Conservation (phyloP, 352 stramenopile species). For the Phytopythium delawarense region DNA sequence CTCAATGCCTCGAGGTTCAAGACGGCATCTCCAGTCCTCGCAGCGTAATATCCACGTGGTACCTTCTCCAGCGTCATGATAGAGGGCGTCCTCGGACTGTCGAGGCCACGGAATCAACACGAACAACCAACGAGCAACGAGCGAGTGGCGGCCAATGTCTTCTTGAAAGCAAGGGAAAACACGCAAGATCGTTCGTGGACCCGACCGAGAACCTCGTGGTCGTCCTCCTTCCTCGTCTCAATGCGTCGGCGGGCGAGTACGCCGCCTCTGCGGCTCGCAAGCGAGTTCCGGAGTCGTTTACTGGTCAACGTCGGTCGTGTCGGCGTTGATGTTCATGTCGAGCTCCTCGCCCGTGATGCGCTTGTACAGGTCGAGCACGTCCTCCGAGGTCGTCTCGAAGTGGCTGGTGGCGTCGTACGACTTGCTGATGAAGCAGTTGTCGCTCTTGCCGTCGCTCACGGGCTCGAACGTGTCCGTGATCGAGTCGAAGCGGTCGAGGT, state of each 20-base stretch:
- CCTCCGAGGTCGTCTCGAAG: slow-evolving; percentile 97
- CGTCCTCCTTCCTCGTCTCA: neutral
- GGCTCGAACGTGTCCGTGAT: slow-evolving; percentile 96
- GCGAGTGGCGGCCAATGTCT: neutral
- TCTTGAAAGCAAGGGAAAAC: neutral
- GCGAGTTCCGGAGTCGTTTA: slow-evolving; percentile 24
- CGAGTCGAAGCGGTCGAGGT: slow-evolving; percentile 96
- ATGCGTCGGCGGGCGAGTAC: neutral
- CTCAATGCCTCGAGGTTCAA: neutral
- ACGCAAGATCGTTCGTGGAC: neutral
- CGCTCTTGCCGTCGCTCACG: slow-evolving; percentile 80
- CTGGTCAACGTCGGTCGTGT: slow-evolving; percentile 94
- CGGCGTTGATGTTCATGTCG: slow-evolving; percentile 98
- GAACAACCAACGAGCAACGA: neutral
- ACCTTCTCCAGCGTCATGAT: neutral
- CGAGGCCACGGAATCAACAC: neutral
- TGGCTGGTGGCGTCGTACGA: slow-evolving; percentile 93
- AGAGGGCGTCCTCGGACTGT: too few relatives aligned
- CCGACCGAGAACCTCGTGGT: neutral
- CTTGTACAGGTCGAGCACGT: slow-evolving; percentile 97
- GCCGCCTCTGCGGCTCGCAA: neutral
- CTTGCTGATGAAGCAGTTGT: slow-evolving; percentile 98
- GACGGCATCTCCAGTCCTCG: neutral
- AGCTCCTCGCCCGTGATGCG: slow-evolving; percentile 97
- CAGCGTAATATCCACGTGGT: neutral